phyloP scores from a whole-genome alignment of 2,329 filamentous ascomycete genomes.

The Didymella keratinophila region DNA sequence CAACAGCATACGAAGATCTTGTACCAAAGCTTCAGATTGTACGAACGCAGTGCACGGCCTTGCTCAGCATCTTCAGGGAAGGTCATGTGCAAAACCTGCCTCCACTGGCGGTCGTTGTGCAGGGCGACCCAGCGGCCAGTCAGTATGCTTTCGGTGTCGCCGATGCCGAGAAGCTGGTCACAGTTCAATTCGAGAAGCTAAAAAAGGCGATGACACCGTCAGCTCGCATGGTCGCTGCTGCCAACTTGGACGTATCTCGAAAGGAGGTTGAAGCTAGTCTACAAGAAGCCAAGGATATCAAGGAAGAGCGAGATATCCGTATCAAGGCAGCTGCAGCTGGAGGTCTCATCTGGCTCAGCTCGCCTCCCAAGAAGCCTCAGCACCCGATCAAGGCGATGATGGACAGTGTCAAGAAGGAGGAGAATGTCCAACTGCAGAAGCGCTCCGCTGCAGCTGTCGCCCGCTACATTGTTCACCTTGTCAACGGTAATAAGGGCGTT shows the following conservation, averaged over 20 bases:
- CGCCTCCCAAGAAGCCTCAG: slow-evolving; percentile 93
- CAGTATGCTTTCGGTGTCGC: slow-evolving; percentile 89
- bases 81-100: slow-evolving; percentile 68
- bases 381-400: slow-evolving; percentile 94
- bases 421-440: slow-evolving; percentile 85
- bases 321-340: slow-evolving; percentile 87
- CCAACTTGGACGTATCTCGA: slow-evolving; percentile 80
- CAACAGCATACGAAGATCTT: slow-evolving; percentile 85
- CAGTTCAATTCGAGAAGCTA: slow-evolving; percentile 83
- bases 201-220: slow-evolving; percentile 89
- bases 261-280: slow-evolving; percentile 75
- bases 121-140: slow-evolving; percentile 90
- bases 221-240: slow-evolving; percentile 82
- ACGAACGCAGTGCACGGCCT: slow-evolving; percentile 87
- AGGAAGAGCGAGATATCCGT: slow-evolving; percentile 82
- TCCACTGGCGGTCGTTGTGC: slow-evolving; percentile 85
- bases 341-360: slow-evolving; percentile 84
- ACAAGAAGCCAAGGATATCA: slow-evolving; percentile 78
- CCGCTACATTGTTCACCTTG: slow-evolving; percentile 84
- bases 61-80: slow-evolving; percentile 91
- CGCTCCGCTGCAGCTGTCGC: slow-evolving; percentile 87
- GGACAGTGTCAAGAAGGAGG: slow-evolving; percentile 96
- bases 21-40: slow-evolving; percentile 89
- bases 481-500: slow-evolving; percentile 77
- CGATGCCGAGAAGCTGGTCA: slow-evolving; percentile 87